A percentile compares a stretch with the other conserved stretches of the same genome.
Evolutionary conservation across 805 yeast species (phyloP).

Genomic region (Candida insectalens): DNA sequence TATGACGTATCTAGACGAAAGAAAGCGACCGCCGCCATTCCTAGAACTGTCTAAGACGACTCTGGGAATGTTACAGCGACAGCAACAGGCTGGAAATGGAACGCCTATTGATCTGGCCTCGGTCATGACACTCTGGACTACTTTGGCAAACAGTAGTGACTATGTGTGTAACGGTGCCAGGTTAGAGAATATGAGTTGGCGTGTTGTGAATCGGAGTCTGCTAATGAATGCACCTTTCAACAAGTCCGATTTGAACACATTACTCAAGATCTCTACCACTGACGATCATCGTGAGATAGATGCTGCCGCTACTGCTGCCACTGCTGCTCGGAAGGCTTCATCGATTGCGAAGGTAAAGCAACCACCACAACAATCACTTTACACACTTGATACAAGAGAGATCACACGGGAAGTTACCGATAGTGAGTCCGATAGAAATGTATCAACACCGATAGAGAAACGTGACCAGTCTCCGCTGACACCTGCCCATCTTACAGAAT

Average conservation of each 20-base stretch:
- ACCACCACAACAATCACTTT: not conserved
- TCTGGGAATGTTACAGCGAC: conserved; percentile 13
- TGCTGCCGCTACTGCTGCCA: no score
- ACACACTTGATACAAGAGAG: not conserved
- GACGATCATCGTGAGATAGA: not conserved
- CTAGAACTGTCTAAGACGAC: conserved; percentile 22
- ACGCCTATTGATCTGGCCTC: conserved; percentile 25
- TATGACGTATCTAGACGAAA: conserved; percentile 13
- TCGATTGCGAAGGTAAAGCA: not conserved
- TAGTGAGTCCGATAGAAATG: no score
- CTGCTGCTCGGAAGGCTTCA: not conserved
- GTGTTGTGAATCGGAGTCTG: conserved; percentile 24
- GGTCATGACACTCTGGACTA: conserved; percentile 32
- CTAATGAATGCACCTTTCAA: conserved; percentile 15
- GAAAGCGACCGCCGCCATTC: conserved; percentile 20
- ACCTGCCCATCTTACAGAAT: no score
- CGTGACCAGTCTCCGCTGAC: no score
- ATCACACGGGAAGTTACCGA: not conserved
- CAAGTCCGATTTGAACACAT: conserved; percentile 19
- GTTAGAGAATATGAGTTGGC: conserved; percentile 27
- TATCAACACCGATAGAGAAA: no score
- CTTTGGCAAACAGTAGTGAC: conserved; percentile 24
- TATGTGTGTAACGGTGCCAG: conserved; percentile 24
- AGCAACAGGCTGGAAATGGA: conserved; percentile 1
- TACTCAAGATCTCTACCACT: conserved; percentile 18